These are phyloP conservation scores for Gypsophila paniculata DNA, from an alignment of 179 eudicot species.

Conservation along the genomic window DNA sequence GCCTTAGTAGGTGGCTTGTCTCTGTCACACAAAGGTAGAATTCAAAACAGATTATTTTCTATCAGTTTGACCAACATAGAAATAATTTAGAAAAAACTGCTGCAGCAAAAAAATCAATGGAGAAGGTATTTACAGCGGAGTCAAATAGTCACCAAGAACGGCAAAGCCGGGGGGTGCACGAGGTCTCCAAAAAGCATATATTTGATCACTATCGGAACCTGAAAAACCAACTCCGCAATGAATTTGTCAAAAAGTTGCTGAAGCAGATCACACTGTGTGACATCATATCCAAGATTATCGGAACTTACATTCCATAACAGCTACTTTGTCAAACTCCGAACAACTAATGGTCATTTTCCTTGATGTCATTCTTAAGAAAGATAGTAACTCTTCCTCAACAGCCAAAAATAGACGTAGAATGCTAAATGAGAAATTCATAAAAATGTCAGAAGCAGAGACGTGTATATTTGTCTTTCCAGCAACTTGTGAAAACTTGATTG, in stretches of 20 bases:
- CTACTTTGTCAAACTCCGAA: conserved; percentile 94
- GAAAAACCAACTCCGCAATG: conserved; percentile 22
- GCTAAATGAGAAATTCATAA: conserved; percentile 96
- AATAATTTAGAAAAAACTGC: not conserved
- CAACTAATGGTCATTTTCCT: conserved; percentile 76
- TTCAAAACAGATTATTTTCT: not conserved
- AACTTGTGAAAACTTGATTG: conserved; percentile 62
- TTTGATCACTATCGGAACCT: conserved; percentile 58
- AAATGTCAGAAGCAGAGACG: conserved; percentile 72
- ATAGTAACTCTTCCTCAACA: conserved; percentile 84
- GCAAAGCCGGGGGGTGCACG: conserved; percentile 98
- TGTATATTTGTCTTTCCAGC: conserved; percentile 81
- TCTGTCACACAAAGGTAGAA: conserved; percentile 37
- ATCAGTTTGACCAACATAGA: conserved; percentile 6
- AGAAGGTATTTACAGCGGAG: conserved; percentile 66
- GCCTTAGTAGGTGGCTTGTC: conserved; percentile 95
- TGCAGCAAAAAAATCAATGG: conserved; percentile 6
- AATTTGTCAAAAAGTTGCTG: conserved; percentile 1
- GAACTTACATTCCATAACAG: conserved; percentile 64
- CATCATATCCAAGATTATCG: conserved; percentile 10
- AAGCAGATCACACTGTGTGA: not conserved
- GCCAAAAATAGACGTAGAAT: conserved; percentile 87
- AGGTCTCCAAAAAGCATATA: conserved; percentile 91
- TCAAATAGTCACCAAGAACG: conserved; percentile 90
- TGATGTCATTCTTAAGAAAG: conserved; percentile 74